Percentiles rank a stretch among this genome's conserved stretches.
phyloP scores from a whole-genome alignment of 2,329 filamentous ascomycete genomes.

The Aspergillus sp. region DNA sequence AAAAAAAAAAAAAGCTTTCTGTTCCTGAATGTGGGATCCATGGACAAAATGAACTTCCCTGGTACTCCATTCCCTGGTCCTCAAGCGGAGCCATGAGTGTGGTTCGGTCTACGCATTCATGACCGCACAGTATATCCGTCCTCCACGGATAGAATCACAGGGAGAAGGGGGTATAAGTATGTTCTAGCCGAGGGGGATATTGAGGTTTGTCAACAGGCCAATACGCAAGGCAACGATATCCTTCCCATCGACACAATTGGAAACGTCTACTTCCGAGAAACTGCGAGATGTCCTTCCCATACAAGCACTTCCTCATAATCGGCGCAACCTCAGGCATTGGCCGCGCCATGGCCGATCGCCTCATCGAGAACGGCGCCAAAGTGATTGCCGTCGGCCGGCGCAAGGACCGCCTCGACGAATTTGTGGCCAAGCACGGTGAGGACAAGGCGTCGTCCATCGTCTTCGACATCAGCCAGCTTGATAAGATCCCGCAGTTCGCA shows the following conservation, averaged over 20 bases:
- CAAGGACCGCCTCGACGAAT: constrained; percentile 54
- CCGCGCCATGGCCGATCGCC: constrained; percentile 43
- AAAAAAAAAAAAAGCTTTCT: background rate
- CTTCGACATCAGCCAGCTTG: constrained; percentile 55
- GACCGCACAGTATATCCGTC: background rate
- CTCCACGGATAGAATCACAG: background rate
- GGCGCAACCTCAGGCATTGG: constrained; percentile 62
- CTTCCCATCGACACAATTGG: background rate
- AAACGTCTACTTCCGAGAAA: background rate
- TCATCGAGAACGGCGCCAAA: constrained; percentile 45
- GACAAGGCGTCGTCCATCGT: constrained; percentile 46
- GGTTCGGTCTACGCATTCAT: background rate
- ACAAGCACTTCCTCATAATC: constrained; percentile 60
- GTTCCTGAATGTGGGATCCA: background rate
- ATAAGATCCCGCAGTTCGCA: constrained; percentile 49
- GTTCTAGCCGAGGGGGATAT: background rate
- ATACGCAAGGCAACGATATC: background rate
- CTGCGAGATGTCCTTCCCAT: constrained; percentile 55
- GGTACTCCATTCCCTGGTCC: background rate
- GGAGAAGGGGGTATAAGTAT: background rate
- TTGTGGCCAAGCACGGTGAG: constrained; percentile 51
- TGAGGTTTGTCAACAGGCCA: background rate
- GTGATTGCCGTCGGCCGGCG: constrained; percentile 63
- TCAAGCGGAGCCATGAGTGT: background rate
- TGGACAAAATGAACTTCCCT: background rate